These are phyloP conservation scores for Staphylotrichum tortipilum DNA, from an alignment of 495 filamentous ascomycete species.

Conservation along the genomic window DNA sequence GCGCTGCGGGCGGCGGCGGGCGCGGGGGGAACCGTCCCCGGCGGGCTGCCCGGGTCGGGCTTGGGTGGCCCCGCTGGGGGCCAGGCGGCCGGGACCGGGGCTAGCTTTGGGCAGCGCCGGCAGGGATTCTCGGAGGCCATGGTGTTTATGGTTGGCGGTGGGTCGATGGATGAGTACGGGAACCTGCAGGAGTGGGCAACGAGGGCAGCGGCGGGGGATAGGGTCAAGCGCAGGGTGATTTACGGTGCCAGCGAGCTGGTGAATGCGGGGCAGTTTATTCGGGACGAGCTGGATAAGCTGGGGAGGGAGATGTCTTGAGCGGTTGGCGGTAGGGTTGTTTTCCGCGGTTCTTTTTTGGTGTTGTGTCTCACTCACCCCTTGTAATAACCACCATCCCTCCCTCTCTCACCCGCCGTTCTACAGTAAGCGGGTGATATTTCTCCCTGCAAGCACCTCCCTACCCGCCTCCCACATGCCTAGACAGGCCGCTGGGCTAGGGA, in stretches of 20 bases:
- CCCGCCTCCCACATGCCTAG: no score
- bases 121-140: conserved; percentile 94
- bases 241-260: conserved; percentile 95
- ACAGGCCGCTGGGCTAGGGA: no score
- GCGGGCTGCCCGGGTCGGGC: conserved; percentile 35
- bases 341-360: no score
- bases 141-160: conserved; percentile 93
- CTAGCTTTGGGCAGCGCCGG: conserved; percentile 85
- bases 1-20: conserved; percentile 34
- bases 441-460: no score
- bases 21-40: conserved; percentile 28
- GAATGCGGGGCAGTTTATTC: conserved; percentile 81
- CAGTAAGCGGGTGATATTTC: no score
- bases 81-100: conserved; percentile 55
- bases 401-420: no score
- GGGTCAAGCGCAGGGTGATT: conserved; percentile 64
- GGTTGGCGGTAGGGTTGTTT: background rate
- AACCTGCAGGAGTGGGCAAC: conserved; percentile 95
- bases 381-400: no score
- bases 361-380: no score
- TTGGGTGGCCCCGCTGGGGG: conserved; percentile 38
- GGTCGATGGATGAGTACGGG: conserved; percentile 98
- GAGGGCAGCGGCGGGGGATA: conserved; percentile 51
- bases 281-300: conserved; percentile 67
- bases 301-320: conserved; percentile 45